Conservation (phyloP, 2,329 filamentous ascomycete genomes). For the Lachnellula occidentalis region DNA sequence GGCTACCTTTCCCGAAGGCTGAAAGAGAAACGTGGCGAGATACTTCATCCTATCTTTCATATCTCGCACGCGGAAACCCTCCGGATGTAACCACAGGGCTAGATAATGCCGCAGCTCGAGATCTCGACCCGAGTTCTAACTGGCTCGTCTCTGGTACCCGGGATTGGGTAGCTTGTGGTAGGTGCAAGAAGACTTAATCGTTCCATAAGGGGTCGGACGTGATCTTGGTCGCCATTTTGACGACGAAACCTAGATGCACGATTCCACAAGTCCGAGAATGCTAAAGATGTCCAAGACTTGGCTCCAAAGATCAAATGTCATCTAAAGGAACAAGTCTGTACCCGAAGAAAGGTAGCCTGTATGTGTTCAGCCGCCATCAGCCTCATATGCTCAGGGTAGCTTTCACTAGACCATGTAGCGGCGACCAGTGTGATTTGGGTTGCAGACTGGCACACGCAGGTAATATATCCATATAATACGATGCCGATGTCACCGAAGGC, state of each 20-base stretch:
- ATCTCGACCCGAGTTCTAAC: background rate
- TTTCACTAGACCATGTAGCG: background rate
- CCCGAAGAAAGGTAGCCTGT: background rate
- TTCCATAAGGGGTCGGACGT: no score
- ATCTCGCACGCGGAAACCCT: background rate
- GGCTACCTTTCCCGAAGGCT: conserved; percentile 6
- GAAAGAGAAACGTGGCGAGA: conserved; percentile 1
- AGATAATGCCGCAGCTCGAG: conserved; percentile 7
- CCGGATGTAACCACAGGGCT: conserved; percentile 1
- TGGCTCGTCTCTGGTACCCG: background rate
- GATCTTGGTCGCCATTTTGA: no score
- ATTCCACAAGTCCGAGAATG: no score
- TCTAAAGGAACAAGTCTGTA: background rate
- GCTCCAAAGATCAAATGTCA: no score
- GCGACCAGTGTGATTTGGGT: background rate
- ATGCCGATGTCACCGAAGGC: background rate
- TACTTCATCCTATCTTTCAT: conserved; percentile 4
- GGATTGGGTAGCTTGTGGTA: background rate
- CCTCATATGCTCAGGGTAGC: background rate
- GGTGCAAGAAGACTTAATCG: background rate
- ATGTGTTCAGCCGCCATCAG: background rate
- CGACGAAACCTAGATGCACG: no score
- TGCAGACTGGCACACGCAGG: background rate
- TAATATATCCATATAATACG: background rate
- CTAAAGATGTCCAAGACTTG: no score